Conservation (phyloP, 805 yeast genomes). For the Hanseniaspora mollemarum region DNA sequence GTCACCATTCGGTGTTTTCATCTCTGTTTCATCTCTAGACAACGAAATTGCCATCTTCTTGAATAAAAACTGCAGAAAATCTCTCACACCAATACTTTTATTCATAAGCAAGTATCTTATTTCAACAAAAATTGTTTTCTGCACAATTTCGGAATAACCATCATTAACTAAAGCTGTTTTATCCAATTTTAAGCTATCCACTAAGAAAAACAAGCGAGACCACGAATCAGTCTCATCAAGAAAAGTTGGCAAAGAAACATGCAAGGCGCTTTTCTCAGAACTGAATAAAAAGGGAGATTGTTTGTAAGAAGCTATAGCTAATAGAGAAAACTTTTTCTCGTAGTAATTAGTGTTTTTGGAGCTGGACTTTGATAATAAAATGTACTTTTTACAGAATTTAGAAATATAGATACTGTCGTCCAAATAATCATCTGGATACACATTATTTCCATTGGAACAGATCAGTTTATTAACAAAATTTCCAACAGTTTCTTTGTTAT, state of each 20-base stretch:
- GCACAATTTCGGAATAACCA: background rate
- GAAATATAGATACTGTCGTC: slow-evolving; percentile 8
- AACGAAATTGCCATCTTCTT: background rate
- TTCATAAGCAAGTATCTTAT: background rate
- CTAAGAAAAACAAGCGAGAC: background rate
- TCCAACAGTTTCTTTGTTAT: background rate
- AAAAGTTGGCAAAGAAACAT: background rate
- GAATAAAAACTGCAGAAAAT: slow-evolving; percentile 1
- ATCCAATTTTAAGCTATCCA: slow-evolving; percentile 1
- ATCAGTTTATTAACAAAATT: background rate
- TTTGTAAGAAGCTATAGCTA: background rate
- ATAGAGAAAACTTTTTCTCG: background rate
- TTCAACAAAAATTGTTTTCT: background rate
- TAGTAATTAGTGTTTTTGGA: background rate
- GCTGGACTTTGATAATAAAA: background rate
- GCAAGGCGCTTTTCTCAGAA: background rate
- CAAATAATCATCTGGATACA: slow-evolving; percentile 7
- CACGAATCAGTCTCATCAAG: background rate
- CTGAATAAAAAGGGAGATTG: background rate
- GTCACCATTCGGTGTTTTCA: background rate
- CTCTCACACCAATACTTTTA: background rate
- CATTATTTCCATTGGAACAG: background rate
- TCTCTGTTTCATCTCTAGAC: background rate
- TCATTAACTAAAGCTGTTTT: background rate
- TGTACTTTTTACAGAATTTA: slow-evolving; percentile 1